Percentiles rank a stretch among this genome's conserved stretches.
Evolutionary conservation across 2,329 filamentous ascomycete genomes (phyloP).

Genomic region (Epichloe aotearoae): DNA sequence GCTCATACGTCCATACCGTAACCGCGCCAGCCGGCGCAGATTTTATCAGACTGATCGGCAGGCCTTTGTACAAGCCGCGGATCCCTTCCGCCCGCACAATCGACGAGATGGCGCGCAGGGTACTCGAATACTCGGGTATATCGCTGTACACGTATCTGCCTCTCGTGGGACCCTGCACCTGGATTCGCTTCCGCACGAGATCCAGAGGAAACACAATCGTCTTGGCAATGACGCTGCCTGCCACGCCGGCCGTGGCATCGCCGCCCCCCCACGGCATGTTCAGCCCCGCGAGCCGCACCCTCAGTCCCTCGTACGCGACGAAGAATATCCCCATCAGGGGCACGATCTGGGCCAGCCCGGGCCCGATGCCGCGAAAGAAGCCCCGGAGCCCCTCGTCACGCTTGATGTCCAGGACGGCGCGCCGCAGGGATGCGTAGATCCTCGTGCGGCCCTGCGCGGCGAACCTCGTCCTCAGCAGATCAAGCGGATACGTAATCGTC

Average conservation of each 20-base stretch:
- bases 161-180: conserved; percentile 86
- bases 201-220: conserved; percentile 88
- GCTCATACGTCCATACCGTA: conserved; percentile 91
- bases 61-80: conserved; percentile 72
- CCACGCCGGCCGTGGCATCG: conserved; percentile 70
- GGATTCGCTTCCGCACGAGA: conserved; percentile 80
- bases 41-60: conserved; percentile 83
- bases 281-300: conserved; percentile 41
- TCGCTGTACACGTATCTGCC: conserved; percentile 68
- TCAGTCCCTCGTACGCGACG: conserved; percentile 67
- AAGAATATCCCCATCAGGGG: conserved; percentile 98
- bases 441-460: conserved; percentile 77
- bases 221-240: conserved; percentile 72
- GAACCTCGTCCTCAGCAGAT: conserved; percentile 86
- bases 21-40: conserved; percentile 85
- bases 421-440: conserved; percentile 61
- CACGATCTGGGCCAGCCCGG: conserved; percentile 75
- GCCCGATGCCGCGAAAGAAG: conserved; percentile 78
- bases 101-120: conserved; percentile 49
- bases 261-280: conserved; percentile 59
- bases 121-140: conserved; percentile 69
- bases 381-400: conserved; percentile 61
- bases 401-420: conserved; percentile 59
- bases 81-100: conserved; percentile 64
- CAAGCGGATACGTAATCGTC: conserved; percentile 76